These are phyloP conservation scores for Aspergillus coremiiformis DNA, from an alignment of 495 filamentous ascomycete species.

Conservation along the genomic window DNA sequence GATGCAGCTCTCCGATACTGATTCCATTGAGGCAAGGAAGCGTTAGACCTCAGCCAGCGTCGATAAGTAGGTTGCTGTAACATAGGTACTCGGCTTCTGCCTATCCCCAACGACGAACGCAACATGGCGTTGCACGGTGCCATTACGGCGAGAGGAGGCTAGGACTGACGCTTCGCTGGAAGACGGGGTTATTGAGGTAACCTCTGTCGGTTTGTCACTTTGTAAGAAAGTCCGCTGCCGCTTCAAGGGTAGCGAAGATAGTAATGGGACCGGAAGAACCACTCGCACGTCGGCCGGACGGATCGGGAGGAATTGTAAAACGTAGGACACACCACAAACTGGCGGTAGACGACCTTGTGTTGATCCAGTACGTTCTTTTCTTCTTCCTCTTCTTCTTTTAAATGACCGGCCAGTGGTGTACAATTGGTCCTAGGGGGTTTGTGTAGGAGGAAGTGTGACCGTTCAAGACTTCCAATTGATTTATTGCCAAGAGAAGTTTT, in stretches of 20 bases:
- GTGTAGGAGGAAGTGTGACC: neutral
- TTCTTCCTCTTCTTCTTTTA: neutral
- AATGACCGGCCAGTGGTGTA: neutral
- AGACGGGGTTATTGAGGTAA: neutral
- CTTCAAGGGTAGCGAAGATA: conserved; percentile 4
- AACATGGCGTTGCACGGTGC: conserved; percentile 22
- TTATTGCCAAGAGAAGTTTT: conserved; percentile 19
- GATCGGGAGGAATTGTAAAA: conserved; percentile 6
- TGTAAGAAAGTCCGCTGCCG: neutral
- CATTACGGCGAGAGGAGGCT: neutral
- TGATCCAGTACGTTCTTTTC: too few relatives aligned
- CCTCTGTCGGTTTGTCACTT: neutral
- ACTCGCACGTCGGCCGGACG: conserved; percentile 1
- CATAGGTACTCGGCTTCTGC: conserved; percentile 22
- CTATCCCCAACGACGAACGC: conserved; percentile 26
- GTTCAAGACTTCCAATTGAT: neutral
- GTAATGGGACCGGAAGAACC: neutral
- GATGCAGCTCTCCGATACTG: conserved; percentile 48
- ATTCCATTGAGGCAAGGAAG: conserved; percentile 34
- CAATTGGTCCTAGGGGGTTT: neutral
- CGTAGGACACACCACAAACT: neutral
- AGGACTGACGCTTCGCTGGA: neutral
- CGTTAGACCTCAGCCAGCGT: conserved; percentile 15
- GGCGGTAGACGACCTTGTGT: neutral
- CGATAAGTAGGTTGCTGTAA: conserved; percentile 16